Evolutionary conservation across 768 basidiomycete genomes (phyloP), one percentile per base, ranked within the genome.

Genomic region (Mycena chlorophos): DNA sequence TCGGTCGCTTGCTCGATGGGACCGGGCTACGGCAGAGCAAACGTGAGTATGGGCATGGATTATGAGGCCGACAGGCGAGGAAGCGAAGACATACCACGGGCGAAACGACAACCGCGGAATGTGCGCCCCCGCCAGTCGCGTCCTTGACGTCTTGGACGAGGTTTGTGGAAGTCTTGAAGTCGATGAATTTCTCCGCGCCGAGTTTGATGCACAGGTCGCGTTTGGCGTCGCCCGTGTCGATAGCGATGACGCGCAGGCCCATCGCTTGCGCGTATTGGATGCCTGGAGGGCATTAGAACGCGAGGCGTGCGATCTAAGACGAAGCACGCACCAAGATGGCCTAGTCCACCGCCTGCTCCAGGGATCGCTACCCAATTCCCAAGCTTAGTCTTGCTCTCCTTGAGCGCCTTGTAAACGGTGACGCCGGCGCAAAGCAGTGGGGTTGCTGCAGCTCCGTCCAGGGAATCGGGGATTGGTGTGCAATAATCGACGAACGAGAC

Each of bases 381-480:
- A 23, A 84, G 76, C 23, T 69, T 74, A 3, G 81, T 68, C 26
- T 76, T 74, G 5, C 82, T 73, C 60, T 85, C 74, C 69, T 91
- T 91, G 58, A 94, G 70, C 0, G 87, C 93, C 63, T 87, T 87
- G 70, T 89, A 94, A 8, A 89, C 85, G 1, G 92, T 94, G 27
- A 94, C 69, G 4, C 88, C 89, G 2, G 88, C 89, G 64, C 89
- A 91, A 4, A 91, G 79, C 55, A 94, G 76, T 14, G 87, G 85
- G 5, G 85, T 79, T 1, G 89, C 84, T 4, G 78, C 81, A 3
- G 84, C 81, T 51, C 86, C 85, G 42, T 79, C 79, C 26, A 89
- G 66, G 1, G 57, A 69, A 0, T 86, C 80, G 2, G 92, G 92
- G 64, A 94, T 91, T 2, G 84, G 87, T 1, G 91, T 91, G 22